phyloP scores from a whole-genome alignment of 768 basidiomycete species.

The Lactarius quietus region DNA sequence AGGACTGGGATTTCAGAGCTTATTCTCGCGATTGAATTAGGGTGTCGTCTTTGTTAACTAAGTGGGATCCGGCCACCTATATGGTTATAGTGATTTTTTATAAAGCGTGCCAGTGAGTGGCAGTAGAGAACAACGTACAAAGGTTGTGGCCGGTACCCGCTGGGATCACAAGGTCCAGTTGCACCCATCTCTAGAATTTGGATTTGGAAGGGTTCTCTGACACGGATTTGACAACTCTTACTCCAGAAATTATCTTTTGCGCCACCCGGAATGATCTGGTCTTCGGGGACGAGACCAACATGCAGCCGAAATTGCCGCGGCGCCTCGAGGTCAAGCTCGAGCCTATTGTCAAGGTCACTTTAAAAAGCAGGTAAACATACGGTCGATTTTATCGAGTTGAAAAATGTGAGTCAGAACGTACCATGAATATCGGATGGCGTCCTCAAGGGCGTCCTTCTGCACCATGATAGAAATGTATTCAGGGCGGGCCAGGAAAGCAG shows the following conservation, averaged over 20 bases:
- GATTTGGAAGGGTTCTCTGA: slow-evolving; percentile 1
- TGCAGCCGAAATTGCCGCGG: slow-evolving; percentile 82
- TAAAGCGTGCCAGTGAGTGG: neutral
- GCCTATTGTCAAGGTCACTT: slow-evolving; percentile 81
- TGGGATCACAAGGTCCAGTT: slow-evolving; percentile 97
- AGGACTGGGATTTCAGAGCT: slow-evolving; percentile 75
- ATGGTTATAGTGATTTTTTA: slow-evolving; percentile 92
- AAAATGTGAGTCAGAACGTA: slow-evolving; percentile 89
- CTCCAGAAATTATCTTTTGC: slow-evolving; percentile 99
- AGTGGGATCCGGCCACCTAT: slow-evolving; percentile 92
- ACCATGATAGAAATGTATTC: slow-evolving; percentile 5
- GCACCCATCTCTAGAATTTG: slow-evolving; percentile 87
- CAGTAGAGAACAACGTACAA: neutral
- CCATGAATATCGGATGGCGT: slow-evolving; percentile 92
- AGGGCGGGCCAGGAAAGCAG: neutral
- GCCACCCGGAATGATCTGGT: slow-evolving; percentile 89
- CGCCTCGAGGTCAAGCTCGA: slow-evolving; percentile 87
- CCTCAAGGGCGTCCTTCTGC: slow-evolving; percentile 93
- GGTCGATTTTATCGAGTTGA: slow-evolving; percentile 80
- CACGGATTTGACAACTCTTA: slow-evolving; percentile 36
- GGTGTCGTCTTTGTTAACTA: slow-evolving; percentile 96
- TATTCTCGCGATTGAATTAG: slow-evolving; percentile 95
- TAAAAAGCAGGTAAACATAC: slow-evolving; percentile 98
- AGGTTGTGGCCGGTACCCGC: slow-evolving; percentile 55
- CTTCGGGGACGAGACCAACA: slow-evolving; percentile 84